Evolutionary conservation across 371 early-diverging fungal species (phyloP), one percentile per base, ranked within the genome.

Genomic region (Haplosporangium sp.): DNA sequence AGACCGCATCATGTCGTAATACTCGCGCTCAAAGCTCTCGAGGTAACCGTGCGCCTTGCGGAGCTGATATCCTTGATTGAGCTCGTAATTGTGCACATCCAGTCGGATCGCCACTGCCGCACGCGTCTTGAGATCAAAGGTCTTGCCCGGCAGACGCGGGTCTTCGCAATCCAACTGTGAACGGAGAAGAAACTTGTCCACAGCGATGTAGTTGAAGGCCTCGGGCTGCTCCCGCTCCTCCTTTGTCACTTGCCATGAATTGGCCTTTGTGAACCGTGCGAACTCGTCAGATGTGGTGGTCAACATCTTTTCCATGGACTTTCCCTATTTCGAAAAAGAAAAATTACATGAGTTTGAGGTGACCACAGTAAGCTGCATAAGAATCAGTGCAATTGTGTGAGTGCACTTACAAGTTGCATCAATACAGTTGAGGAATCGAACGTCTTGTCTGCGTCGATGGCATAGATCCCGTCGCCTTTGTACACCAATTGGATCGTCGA

Each of bases 61-160:
- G 18, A 94, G 77, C 16, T 80, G 85, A 73, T 93, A 94, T 13
- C 88, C 87, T 18, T 66, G 69, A 47, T 81, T 59, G 67, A 89
- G 90, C 63, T 86, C 69, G 74, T 95, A 94, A 71, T 95, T 93
- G 10, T 83, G 69, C 20, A 90, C 74, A 80, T 96, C 95, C 82
- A 96, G 84, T 45, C 98, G 90, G 51, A 98, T 87, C 0, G 96
- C 90, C 23, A 95, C 81, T 12, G 91, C 87, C 0, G 97, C 97
- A 12, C 98, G 89, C 6, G 97, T 96, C 73, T 98, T 98, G 12
- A 98, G 81, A 84, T 98, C 98, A 87, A 97, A 98, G 1, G 93
- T 91, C 50, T 86, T 83, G 36, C 90, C 86, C 7, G 94, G 94
- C 37, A 98, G 81, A 9, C 89, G 67, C 11, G 87, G 82, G 75